These are phyloP conservation scores for Scheffersomyces ergatensis DNA, from an alignment of 805 yeast genomes.

Conservation along the genomic window DNA sequence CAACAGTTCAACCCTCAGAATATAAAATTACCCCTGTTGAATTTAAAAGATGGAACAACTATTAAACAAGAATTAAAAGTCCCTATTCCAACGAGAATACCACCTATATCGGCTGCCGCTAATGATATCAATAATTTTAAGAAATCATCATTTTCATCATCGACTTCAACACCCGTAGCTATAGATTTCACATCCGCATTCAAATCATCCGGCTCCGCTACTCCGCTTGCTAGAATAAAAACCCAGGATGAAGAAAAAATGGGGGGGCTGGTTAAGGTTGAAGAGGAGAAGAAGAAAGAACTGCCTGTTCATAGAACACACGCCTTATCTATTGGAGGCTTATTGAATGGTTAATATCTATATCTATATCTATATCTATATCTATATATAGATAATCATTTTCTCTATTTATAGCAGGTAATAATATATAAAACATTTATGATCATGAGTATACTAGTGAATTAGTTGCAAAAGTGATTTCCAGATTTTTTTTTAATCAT, in stretches of 20 bases:
- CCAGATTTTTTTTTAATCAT: no score
- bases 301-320: slow-evolving; percentile 11
- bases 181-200: slow-evolving; percentile 18
- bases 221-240: background rate
- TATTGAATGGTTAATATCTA: slow-evolving; percentile 30
- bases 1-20: background rate
- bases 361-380: no score
- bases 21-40: background rate
- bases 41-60: background rate
- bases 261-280: background rate
- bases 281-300: slow-evolving; percentile 7
- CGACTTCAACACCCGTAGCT: slow-evolving; percentile 12
- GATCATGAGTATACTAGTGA: no score
- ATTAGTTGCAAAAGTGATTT: no score
- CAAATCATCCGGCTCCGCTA: slow-evolving; percentile 1
- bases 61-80: background rate
- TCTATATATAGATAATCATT: no score
- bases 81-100: background rate
- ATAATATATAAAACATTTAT: no score
- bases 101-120: slow-evolving; percentile 1
- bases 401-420: no score
- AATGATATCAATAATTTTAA: no score
- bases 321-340: slow-evolving; percentile 38
- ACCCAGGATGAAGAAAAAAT: slow-evolving; percentile 3
- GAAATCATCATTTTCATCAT: background rate